Evolutionary conservation across 208 protist genomes (phyloP).

Genomic region (Crithidia bombi): DNA sequence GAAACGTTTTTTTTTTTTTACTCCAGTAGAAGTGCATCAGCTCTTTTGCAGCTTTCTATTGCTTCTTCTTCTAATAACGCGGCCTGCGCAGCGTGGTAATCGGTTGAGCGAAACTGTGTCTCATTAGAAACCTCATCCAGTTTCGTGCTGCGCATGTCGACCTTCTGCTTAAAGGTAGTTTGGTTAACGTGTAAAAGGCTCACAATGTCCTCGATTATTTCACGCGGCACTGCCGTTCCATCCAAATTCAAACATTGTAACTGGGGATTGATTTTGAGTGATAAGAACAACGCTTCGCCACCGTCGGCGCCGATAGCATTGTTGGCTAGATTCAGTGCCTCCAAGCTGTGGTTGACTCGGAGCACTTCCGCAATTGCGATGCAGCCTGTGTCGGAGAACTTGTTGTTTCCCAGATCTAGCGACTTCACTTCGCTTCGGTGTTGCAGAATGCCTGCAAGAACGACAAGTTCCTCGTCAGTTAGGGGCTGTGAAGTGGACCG

Average conservation of each 20-base stretch:
- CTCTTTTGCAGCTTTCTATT: slow-evolving; percentile 41
- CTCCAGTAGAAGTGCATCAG: slow-evolving; percentile 39
- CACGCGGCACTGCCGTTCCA: slow-evolving; percentile 58
- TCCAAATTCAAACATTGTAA: slow-evolving; percentile 69
- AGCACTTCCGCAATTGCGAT: slow-evolving; percentile 78
- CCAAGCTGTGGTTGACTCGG: slow-evolving; percentile 70
- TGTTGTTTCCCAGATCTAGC: slow-evolving; percentile 81
- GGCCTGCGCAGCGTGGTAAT: slow-evolving; percentile 68
- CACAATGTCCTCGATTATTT: slow-evolving; percentile 72
- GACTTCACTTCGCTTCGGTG: slow-evolving; percentile 49
- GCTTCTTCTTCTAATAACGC: slow-evolving; percentile 58
- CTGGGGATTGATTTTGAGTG: slow-evolving; percentile 80
- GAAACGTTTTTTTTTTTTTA: slow-evolving; percentile 10
- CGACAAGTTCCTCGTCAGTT: slow-evolving; percentile 66
- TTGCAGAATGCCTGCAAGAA: slow-evolving; percentile 62
- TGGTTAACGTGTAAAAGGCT: slow-evolving; percentile 88
- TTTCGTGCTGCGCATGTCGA: slow-evolving; percentile 57
- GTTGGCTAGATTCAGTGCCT: slow-evolving; percentile 74
- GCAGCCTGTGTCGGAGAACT: slow-evolving; percentile 73
- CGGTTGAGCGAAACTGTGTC: slow-evolving; percentile 73
- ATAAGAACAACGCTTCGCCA: slow-evolving; percentile 75
- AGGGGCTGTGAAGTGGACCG: slow-evolving; percentile 46
- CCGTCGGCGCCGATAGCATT: slow-evolving; percentile 73
- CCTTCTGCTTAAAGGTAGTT: slow-evolving; percentile 43
- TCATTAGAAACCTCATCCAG: slow-evolving; percentile 64